Evolutionary conservation across 768 basidiomycete genomes (phyloP), one percentile per base, ranked within the genome.

Genomic region (Podaxis sp.): DNA sequence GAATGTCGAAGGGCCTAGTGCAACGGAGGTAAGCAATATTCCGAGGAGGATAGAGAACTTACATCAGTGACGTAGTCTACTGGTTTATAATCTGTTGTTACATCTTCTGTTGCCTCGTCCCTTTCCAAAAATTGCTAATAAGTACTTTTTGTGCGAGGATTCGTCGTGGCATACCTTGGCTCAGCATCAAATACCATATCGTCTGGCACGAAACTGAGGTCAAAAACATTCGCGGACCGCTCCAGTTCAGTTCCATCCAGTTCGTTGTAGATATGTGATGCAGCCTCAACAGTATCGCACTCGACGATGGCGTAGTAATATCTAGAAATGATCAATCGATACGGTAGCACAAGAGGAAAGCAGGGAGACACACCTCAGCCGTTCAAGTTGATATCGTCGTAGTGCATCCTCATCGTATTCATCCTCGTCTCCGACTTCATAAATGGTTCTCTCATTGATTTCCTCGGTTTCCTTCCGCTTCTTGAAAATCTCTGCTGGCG

Each of bases 261-360:
- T 72, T 99, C 95, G 36, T 82, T 75, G 70, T 90, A 91, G 33
- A 96, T 86, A 70, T 95, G 88, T 2, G 84, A 78, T 8, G 96
- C 93, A 3, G 95, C 82, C 37, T 87, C 82, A 10, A 84, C 78
- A 1, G 89, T 82, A 69, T 96, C 91, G 75, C 94, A 99, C 56
- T 92, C 91, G 2, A 94, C 88, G 58, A 99, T 84, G 13, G 96
- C 96, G 75, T 98, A 99, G 71, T 93, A 96, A 73, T 98, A 99
- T 62, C 95, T 97, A 71, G 58, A 15, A 36, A 52, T 37, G 41
- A 62, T 63, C 5, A 41, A 44, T 50, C 37, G 12, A 51, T 26
- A 20, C 44, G 64, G 4, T 10, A 28, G n/a, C 12, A 24, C 24
- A 13, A 36, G n/a, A 30, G 22, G 11, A 60, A 17, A 38, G 49